These are phyloP conservation scores for Rhynchosporium agropyri DNA, from an alignment of 2,329 filamentous ascomycete genomes.

Conservation along the genomic window DNA sequence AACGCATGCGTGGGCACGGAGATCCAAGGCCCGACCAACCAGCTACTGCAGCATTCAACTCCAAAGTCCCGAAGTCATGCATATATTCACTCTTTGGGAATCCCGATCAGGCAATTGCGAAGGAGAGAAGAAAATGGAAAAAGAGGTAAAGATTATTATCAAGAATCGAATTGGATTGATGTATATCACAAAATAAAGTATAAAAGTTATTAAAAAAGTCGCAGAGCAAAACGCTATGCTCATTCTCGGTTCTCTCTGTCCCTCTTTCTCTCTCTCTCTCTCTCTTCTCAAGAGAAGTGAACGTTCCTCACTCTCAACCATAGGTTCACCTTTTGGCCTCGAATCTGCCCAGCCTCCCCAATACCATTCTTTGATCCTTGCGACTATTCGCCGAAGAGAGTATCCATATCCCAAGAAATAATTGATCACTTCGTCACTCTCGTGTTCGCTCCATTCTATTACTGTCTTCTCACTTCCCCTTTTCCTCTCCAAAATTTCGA, in stretches of 20 bases:
- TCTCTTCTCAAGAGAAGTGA: conserved; percentile 1
- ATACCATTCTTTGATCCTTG: conserved; percentile 12
- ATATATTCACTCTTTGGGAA: too few relatives aligned
- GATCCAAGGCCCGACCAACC: too few relatives aligned
- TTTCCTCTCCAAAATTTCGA: neutral
- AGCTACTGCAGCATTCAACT: too few relatives aligned
- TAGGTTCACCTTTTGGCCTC: neutral
- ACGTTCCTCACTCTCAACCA: neutral
- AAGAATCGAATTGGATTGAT: conserved; percentile 37
- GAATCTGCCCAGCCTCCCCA: neutral
- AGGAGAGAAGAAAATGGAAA: neutral
- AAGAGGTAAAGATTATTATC: conserved; percentile 13
- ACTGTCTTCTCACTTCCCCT: neutral
- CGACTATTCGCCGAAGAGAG: neutral
- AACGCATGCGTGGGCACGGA: too few relatives aligned
- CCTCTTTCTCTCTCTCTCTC: conserved; percentile 1
- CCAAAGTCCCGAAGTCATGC: too few relatives aligned
- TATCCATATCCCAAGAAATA: conserved; percentile 8
- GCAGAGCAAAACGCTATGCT: conserved; percentile 23
- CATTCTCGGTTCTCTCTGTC: conserved; percentile 17
- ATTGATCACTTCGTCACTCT: conserved; percentile 3
- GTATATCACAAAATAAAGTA: conserved; percentile 26
- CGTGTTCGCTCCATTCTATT: neutral
- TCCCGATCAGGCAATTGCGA: too few relatives aligned
- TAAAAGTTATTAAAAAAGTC: neutral